Percentiles rank a stretch among this genome's conserved stretches.
These are phyloP conservation scores for Fusarium sp. DNA, from an alignment of 2,329 filamentous ascomycete genomes.

Conservation along the genomic window DNA sequence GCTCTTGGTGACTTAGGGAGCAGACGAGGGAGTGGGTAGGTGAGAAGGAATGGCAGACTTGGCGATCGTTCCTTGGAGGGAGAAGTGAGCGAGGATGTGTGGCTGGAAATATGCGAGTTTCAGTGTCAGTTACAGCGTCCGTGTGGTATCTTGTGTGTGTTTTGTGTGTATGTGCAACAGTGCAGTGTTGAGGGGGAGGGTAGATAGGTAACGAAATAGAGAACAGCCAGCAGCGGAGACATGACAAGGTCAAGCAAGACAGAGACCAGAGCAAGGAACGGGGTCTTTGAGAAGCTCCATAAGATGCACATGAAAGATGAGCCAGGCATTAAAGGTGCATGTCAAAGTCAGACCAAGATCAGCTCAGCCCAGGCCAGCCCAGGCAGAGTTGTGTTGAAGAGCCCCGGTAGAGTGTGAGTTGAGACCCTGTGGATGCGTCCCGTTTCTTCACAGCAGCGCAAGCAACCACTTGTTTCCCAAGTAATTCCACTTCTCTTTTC, in stretches of 20 bases:
- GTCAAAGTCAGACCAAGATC: conserved; percentile 25
- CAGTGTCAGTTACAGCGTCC: conserved; percentile 33
- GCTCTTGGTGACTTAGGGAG: conserved; percentile 33
- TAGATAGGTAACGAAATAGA: conserved; percentile 22
- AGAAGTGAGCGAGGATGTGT: conserved; percentile 23
- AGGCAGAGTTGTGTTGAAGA: conserved; percentile 4
- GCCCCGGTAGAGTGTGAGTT: conserved; percentile 26
- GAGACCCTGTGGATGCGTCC: conserved; percentile 17
- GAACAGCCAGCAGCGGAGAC: conserved; percentile 9
- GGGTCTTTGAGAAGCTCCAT: conserved; percentile 19
- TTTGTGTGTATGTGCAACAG: conserved; percentile 30
- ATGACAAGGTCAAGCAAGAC: conserved; percentile 7
- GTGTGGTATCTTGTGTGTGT: conserved; percentile 26
- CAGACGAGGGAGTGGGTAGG: conserved; percentile 16
- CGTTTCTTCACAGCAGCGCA: conserved; percentile 13
- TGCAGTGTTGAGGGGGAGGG: conserved; percentile 15
- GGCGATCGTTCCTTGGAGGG: conserved; percentile 7
- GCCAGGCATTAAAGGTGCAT: conserved; percentile 17
- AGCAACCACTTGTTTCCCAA: conserved; percentile 10
- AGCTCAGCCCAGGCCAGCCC: conserved; percentile 25
- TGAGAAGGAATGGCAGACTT: conserved; percentile 8
- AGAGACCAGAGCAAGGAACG: conserved; percentile 18
- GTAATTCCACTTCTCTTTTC: conserved; percentile 12
- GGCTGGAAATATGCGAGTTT: conserved; percentile 36
- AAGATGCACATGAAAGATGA: conserved; percentile 1